These are phyloP conservation scores for Aspergillus caelatus DNA, from an alignment of 2,329 filamentous ascomycete genomes.

Conservation along the genomic window DNA sequence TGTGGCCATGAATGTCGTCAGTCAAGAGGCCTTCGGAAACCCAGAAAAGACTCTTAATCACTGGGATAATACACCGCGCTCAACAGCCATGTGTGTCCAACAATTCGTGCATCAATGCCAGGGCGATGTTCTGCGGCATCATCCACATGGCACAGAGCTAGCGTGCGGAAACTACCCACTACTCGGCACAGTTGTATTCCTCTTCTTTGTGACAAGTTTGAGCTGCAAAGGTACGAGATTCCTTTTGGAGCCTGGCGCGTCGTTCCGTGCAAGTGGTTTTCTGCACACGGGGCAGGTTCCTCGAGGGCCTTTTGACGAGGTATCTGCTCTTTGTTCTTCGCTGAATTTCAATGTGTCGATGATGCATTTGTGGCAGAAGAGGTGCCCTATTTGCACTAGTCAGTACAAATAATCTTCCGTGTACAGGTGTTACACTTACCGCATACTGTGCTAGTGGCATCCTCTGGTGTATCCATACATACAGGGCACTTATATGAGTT, in stretches of 20 bases:
- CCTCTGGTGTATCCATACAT: slow-evolving; percentile 64
- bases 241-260: slow-evolving; percentile 36
- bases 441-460: slow-evolving; percentile 63
- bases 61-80: neutral
- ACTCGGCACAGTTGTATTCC: slow-evolving; percentile 5
- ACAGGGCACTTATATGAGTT: slow-evolving; percentile 62
- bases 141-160: neutral
- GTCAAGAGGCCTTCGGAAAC: neutral
- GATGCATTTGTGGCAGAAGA: slow-evolving; percentile 67
- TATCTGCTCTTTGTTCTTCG: slow-evolving; percentile 50
- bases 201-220: slow-evolving; percentile 37
- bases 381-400: slow-evolving; percentile 51
- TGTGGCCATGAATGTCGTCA: neutral
- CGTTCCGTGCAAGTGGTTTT: slow-evolving; percentile 42
- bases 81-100: neutral
- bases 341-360: slow-evolving; percentile 61
- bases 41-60: neutral
- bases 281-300: slow-evolving; percentile 51
- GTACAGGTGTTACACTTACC: slow-evolving; percentile 46
- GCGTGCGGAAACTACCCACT: neutral
- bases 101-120: neutral
- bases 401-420: slow-evolving; percentile 5
- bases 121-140: neutral
- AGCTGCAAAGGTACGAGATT: slow-evolving; percentile 44
- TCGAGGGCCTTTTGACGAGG: slow-evolving; percentile 32